These are phyloP conservation scores for Paramecium primaurelia DNA, from an alignment of 73 alveolate species.

Conservation along the genomic window DNA sequence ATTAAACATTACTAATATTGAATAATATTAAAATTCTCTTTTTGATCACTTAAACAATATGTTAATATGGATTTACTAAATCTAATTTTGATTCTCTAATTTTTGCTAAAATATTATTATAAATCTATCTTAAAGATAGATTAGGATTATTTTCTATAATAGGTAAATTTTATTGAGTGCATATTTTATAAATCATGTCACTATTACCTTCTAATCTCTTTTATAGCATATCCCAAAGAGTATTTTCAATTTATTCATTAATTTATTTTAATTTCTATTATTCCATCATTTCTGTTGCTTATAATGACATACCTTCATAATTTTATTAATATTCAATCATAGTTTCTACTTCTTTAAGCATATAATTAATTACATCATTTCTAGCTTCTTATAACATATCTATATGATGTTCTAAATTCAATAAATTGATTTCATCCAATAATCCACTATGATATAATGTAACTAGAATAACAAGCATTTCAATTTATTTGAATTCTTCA, in stretches of 20 bases:
- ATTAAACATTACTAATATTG: background rate
- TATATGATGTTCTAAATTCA: conserved; percentile 17
- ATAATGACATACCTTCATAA: conserved; percentile 23
- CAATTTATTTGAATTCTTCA: conserved; percentile 25
- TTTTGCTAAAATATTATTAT: background rate
- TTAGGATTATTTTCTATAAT: background rate
- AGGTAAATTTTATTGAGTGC: background rate
- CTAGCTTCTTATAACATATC: conserved; percentile 46
- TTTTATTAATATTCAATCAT: conserved; percentile 46
- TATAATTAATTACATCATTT: conserved; percentile 49
- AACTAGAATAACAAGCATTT: conserved; percentile 32
- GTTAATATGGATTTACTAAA: background rate
- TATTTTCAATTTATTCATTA: background rate
- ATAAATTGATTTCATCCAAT: background rate
- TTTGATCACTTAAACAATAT: background rate
- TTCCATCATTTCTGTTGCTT: background rate
- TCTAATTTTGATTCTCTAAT: background rate
- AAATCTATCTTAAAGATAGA: background rate
- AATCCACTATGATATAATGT: conserved; percentile 53
- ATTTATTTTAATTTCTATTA: background rate
- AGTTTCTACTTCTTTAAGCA: conserved; percentile 37
- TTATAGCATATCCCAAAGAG: conserved; percentile 6
- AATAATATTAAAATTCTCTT: background rate
- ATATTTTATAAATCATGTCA: background rate
- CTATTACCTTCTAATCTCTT: background rate